These are phyloP conservation scores for Claviceps arundinis DNA, from an alignment of 2,329 filamentous ascomycete genomes.

Conservation along the genomic window DNA sequence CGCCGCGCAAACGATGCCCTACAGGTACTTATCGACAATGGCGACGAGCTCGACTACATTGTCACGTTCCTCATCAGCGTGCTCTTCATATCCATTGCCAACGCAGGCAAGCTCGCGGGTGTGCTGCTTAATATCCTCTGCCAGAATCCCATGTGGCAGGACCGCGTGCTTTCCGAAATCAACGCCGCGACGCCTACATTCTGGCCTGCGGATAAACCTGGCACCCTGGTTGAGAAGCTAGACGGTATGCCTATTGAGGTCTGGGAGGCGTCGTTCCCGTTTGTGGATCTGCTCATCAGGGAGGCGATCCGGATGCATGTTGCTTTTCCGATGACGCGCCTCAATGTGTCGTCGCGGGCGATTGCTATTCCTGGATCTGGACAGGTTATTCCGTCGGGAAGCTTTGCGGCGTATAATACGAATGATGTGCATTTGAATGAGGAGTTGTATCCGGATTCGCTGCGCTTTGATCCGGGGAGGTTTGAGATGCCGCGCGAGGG, in stretches of 20 bases:
- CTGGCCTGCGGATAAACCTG: not conserved
- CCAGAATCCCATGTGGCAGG: not conserved
- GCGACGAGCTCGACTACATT: not conserved
- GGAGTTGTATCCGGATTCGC: slow-evolving; percentile 11
- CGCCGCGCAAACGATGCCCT: not conserved
- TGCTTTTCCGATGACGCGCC: slow-evolving; percentile 4
- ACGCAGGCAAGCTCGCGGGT: not conserved
- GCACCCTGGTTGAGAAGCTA: slow-evolving; percentile 6
- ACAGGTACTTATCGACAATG: not conserved
- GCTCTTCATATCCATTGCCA: not conserved
- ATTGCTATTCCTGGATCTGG: not conserved
- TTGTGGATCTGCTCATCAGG: slow-evolving; percentile 8
- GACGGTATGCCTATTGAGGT: slow-evolving; percentile 4
- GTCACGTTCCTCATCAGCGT: not conserved
- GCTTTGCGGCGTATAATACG: slow-evolving; percentile 12
- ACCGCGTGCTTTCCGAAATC: not conserved
- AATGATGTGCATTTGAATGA: slow-evolving; percentile 11
- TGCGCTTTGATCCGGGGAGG: slow-evolving; percentile 10
- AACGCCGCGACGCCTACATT: not conserved
- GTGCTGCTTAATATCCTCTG: not conserved
- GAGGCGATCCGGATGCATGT: slow-evolving; percentile 10
- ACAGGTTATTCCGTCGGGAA: slow-evolving; percentile 13
- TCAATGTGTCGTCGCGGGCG: not conserved
- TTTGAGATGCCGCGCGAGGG: slow-evolving; percentile 5
- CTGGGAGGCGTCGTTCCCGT: slow-evolving; percentile 8